A percentile compares a stretch with the other conserved stretches of the same genome.
Conservation (phyloP, 345 rosid species). For the Aurinia saxatilis region DNA sequence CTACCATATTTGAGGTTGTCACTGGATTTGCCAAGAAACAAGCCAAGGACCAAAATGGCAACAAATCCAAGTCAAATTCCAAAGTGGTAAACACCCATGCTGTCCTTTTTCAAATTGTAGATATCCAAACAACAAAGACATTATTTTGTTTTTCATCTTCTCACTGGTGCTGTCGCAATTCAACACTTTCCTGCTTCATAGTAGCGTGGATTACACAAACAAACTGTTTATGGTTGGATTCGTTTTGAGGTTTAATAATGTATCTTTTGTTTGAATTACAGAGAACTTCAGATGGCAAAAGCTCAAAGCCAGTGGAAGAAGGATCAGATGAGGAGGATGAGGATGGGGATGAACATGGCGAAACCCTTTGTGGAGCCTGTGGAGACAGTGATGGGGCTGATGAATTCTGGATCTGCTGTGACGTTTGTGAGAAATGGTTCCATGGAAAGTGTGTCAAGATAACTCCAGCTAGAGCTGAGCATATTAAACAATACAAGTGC, state of each 20-base stretch:
- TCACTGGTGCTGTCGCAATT: too few species aligned
- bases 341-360: slow-evolving; percentile 57
- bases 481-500: slow-evolving; percentile 80
- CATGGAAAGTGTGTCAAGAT: slow-evolving; percentile 83
- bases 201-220: too few species aligned
- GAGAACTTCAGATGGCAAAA: slow-evolving; percentile 48
- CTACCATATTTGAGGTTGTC: slow-evolving; percentile 70
- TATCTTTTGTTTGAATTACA: slow-evolving; percentile 25
- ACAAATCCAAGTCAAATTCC: slow-evolving; percentile 47
- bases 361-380: slow-evolving; percentile 75
- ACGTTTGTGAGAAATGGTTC: slow-evolving; percentile 77
- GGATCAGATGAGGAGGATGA: slow-evolving; percentile 40
- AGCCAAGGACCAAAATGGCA: slow-evolving; percentile 53
- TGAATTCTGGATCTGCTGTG: slow-evolving; percentile 87
- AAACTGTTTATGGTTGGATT: too few species aligned
- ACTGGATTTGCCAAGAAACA: slow-evolving; percentile 43
- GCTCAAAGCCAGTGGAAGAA: slow-evolving; percentile 37
- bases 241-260: slow-evolving; percentile 8
- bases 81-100: slow-evolving; percentile 41
- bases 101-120: too few species aligned
- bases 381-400: slow-evolving; percentile 67
- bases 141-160: too few species aligned
- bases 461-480: slow-evolving; percentile 80
- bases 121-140: too few species aligned
- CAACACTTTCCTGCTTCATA: too few species aligned